These are phyloP conservation scores for Handroanthus guayacan DNA, from an alignment of 257 asterid species.

Conservation along the genomic window DNA sequence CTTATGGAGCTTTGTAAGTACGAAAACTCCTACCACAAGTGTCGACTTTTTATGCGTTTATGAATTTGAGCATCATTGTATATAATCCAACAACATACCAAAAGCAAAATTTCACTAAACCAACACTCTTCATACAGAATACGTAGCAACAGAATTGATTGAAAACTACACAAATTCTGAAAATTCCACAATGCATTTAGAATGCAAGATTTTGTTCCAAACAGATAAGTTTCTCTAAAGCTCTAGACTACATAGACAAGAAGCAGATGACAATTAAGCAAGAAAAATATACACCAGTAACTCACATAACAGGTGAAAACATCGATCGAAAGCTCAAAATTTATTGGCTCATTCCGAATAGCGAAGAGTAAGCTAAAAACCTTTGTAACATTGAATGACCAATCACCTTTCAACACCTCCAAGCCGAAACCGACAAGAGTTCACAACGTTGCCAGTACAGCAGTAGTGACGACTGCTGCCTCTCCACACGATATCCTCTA, in stretches of 20 bases:
- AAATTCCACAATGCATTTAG: neutral
- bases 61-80: too few relatives aligned
- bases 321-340: constrained; percentile 23
- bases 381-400: constrained; percentile 29
- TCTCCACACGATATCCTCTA: constrained; percentile 58
- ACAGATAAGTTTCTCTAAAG: constrained; percentile 1
- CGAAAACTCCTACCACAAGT: too few relatives aligned
- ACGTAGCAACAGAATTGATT: too few relatives aligned
- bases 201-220: neutral
- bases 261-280: constrained; percentile 34
- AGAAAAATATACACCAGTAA: constrained; percentile 32
- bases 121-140: too few relatives aligned
- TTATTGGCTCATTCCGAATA: constrained; percentile 23
- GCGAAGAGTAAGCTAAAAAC: constrained; percentile 3
- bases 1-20: too few relatives aligned
- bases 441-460: constrained; percentile 56
- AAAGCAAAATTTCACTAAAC: too few relatives aligned
- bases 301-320: constrained; percentile 26
- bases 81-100: too few relatives aligned
- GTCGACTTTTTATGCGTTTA: too few relatives aligned
- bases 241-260: constrained; percentile 21
- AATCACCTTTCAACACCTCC: constrained; percentile 54
- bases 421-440: constrained; percentile 53
- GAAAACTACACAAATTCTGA: neutral
- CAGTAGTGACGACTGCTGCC: constrained; percentile 51